Evolutionary conservation across 306 rosid species (phyloP).

Genomic region (Sechiopsis laciniata): DNA sequence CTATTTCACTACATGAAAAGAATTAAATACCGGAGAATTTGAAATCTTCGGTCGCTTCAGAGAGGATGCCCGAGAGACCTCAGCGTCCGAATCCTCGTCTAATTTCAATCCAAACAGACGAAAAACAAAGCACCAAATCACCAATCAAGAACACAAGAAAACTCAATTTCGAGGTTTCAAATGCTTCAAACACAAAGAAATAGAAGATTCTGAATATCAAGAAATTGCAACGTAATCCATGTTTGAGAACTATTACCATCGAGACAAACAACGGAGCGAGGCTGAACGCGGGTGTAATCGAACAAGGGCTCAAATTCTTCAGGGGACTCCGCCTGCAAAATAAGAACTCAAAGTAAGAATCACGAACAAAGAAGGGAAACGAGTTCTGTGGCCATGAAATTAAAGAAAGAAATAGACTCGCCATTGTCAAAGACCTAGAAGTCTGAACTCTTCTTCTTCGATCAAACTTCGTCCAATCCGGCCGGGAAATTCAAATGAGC

Average conservation of each 20-base stretch:
- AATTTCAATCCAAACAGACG: not conserved
- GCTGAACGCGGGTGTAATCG: conserved; percentile 82
- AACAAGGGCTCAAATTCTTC: conserved; percentile 87
- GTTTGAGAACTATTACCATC: conserved; percentile 44
- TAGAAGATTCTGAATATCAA: not conserved
- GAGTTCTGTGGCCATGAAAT: not conserved
- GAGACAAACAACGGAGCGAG: conserved; percentile 30
- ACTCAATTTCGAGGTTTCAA: not conserved
- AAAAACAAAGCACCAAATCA: not conserved
- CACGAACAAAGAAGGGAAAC: not conserved
- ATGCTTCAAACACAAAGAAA: not conserved
- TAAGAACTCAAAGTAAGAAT: conserved; percentile 13
- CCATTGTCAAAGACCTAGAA: conserved; percentile 13
- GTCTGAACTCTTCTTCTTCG: not conserved
- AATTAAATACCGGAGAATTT: conserved; percentile 24
- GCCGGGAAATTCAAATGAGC: not conserved
- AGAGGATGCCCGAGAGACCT: conserved; percentile 24
- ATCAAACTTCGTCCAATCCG: not conserved
- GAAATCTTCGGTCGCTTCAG: conserved; percentile 39
- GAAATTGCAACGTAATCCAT: not conserved
- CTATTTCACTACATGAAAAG: not conserved
- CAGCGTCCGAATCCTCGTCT: conserved; percentile 52
- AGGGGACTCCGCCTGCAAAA: conserved; percentile 40
- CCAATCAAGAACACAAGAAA: not conserved
- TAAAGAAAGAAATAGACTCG: conserved; percentile 13